phyloP scores from a whole-genome alignment of 2,329 filamentous ascomycete genomes.

The Xylaria hypoxylon region DNA sequence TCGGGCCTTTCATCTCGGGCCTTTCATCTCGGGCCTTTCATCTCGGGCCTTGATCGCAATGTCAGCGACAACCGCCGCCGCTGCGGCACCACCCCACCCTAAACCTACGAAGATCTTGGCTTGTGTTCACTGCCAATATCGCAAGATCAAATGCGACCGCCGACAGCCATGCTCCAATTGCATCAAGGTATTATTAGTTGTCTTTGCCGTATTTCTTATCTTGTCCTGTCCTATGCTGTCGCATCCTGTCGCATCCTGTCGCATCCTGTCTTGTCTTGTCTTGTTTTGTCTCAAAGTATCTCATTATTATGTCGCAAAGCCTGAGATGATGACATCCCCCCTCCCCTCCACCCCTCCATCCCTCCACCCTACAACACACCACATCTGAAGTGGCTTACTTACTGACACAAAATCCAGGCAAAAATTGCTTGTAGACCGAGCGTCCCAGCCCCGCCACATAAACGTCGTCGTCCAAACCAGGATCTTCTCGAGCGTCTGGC shows the following conservation, averaged over 20 bases:
- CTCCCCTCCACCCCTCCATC: too few species aligned
- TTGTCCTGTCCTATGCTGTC: too few species aligned
- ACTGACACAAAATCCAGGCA: conserved; percentile 32
- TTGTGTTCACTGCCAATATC: conserved; percentile 72
- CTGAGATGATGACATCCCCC: neutral
- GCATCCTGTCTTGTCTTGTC: too few species aligned
- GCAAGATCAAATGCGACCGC: conserved; percentile 73
- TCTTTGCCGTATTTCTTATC: neutral
- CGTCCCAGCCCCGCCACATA: conserved; percentile 36
- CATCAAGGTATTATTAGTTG: conserved; percentile 52
- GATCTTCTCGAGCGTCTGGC: conserved; percentile 41
- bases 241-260: too few species aligned
- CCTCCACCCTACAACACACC: neutral
- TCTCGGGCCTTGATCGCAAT: conserved; percentile 21
- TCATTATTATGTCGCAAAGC: neutral
- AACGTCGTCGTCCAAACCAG: conserved; percentile 40
- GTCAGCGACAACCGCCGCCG: conserved; percentile 26
- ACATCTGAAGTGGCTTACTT: neutral
- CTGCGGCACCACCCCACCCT: conserved; percentile 26
- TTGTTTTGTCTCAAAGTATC: neutral
- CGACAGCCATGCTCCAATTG: conserved; percentile 69
- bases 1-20: neutral
- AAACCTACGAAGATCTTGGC: conserved; percentile 52
- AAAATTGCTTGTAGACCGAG: conserved; percentile 40
- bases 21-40: neutral